Percentiles rank a stretch among this genome's conserved stretches.
Conservation (phyloP, 352 stramenopile species). For the Pythium dissotocum region DNA sequence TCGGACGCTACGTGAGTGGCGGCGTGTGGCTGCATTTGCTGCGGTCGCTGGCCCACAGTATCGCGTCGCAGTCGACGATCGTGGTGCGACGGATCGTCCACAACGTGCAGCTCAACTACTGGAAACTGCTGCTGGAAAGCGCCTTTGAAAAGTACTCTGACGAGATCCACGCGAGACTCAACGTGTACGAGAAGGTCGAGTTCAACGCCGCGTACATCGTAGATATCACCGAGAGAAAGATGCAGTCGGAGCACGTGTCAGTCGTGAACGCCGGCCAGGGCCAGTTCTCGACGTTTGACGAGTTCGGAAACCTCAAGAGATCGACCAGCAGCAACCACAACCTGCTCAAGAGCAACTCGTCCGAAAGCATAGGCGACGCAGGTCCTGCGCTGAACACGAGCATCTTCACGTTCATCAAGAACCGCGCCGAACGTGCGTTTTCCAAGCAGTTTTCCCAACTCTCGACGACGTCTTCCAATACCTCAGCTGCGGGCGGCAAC, state of each 20-base stretch:
- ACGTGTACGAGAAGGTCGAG: constrained; percentile 55
- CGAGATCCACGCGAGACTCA: constrained; percentile 56
- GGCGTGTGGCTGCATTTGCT: constrained; percentile 50
- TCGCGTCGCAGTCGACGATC: constrained; percentile 37
- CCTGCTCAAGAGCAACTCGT: constrained; percentile 14
- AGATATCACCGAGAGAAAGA: constrained; percentile 69
- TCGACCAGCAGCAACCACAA: constrained; percentile 24
- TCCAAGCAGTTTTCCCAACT: constrained; percentile 62
- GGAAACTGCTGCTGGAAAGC: constrained; percentile 55
- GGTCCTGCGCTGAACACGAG: constrained; percentile 53
- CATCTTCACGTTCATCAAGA: constrained; percentile 78
- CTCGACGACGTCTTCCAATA: constrained; percentile 14
- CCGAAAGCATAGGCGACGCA: neutral
- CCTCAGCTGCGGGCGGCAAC: neutral
- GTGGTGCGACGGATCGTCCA: constrained; percentile 62
- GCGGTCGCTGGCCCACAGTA: constrained; percentile 47
- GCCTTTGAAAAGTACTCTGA: constrained; percentile 64
- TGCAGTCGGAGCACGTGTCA: constrained; percentile 45
- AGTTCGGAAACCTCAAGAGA: constrained; percentile 81
- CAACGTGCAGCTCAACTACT: constrained; percentile 64
- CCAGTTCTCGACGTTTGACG: constrained; percentile 71
- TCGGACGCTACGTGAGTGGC: constrained; percentile 60
- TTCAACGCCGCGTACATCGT: constrained; percentile 69
- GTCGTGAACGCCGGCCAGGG: constrained; percentile 62
- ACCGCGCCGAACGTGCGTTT: constrained; percentile 61